A percentile compares a stretch with the other conserved stretches of the same genome.
Conservation (phyloP, 129 eudicot species). For the Daucus carota region DH1_v3.0 NC_030381.2:36212001-36212500, state of each 20-base stretch:
- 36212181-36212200: conserved; percentile 75
- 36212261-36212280: conserved; percentile 89
- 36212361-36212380: conserved; percentile 63
- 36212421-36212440: conserved; percentile 56
- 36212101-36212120: conserved; percentile 64
- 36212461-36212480: conserved; percentile 84
- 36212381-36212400: conserved; percentile 88
- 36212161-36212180: conserved; percentile 59
- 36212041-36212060: background rate
- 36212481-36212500: conserved; percentile 79
- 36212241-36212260: conserved; percentile 69
- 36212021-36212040: background rate
- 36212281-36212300: conserved; percentile 70
- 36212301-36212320: conserved; percentile 84
- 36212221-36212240: conserved; percentile 62
- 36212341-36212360: conserved; percentile 80
- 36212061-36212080: conserved; percentile 76
- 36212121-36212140: conserved; percentile 46
- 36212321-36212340: conserved; percentile 74
- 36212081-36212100: conserved; percentile 84
- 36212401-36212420: conserved; percentile 82
- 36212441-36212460: conserved; percentile 80
- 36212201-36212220: conserved; percentile 50
- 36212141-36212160: conserved; percentile 67
- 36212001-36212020: background rate